Base-by-base conservation (phyloP, 2,329 filamentous ascomycete species). In the Sporothrix schenckii region DNA sequence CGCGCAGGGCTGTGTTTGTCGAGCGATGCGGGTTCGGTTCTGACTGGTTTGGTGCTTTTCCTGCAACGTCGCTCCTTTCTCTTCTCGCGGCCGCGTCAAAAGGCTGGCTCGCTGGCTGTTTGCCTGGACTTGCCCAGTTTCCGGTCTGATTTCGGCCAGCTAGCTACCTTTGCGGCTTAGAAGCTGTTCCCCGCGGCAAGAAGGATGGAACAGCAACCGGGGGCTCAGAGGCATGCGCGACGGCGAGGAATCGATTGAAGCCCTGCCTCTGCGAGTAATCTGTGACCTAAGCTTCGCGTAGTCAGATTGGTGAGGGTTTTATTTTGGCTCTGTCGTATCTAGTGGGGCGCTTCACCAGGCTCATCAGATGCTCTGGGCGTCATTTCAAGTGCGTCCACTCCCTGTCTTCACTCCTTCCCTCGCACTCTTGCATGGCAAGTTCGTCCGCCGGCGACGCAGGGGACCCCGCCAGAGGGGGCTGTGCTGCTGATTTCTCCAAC, bases 401-500 rank as follows among this genome's bases (percentile, higher is more conserved):
- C 53, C n/a, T 34, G 27, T 9, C 53, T 34, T 34, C 53, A 27
- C 53, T 56, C 52, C 11, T 6, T 63, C 47, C 58, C 39, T 63
- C 58, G 11, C 58, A 60, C 52, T 30, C n/a, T 21, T 11, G 24
- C 34, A 61, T 50, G 47, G n/a, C 50, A 56, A 10, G 24, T 67
- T 1, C 52, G 44, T 7, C 27, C 44, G 24, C 13, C 34, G 10
- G 44, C 63, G 44, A 39, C 44, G 66, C 52, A 68, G 53, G 19
- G 14, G 30, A 19, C 49, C 68, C 68, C 68, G 50, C 68, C 58
- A 63, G 58, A 63, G 56, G 68, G 47, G 68, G 68, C 68, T 69
- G 68, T 69, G 68, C 68, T 69, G 47, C 56, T 68, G 67, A 41
- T 52, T 56, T 53, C 24, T 68, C 50, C 53, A 39, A 44, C 65